These are phyloP conservation scores for Penicillium verrucosum DNA, from an alignment of 2,329 filamentous ascomycete genomes.

Conservation along the genomic window DNA sequence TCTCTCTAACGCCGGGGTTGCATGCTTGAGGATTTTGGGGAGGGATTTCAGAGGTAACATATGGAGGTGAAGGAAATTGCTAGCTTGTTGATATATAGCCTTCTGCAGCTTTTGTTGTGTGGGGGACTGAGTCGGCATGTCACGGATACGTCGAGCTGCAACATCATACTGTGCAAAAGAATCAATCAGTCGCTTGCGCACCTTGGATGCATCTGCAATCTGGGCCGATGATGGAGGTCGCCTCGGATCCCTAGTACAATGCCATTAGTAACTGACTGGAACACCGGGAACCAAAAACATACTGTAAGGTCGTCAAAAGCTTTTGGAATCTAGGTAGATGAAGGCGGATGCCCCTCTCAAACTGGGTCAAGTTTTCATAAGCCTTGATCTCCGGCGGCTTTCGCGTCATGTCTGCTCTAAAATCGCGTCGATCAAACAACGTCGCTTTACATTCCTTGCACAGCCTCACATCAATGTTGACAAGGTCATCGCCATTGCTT, in stretches of 20 bases:
- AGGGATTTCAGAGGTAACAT: constrained; percentile 83
- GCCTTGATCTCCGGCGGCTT: constrained; percentile 73
- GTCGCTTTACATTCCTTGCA: constrained; percentile 81
- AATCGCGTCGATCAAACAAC: constrained; percentile 72
- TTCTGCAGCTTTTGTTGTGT: constrained; percentile 74
- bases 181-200: constrained; percentile 84
- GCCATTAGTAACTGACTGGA: constrained; percentile 6
- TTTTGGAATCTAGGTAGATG: constrained; percentile 82
- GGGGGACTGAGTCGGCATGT: constrained; percentile 68
- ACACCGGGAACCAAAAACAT: constrained; percentile 21
- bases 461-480: constrained; percentile 81
- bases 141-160: constrained; percentile 75
- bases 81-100: constrained; percentile 77
- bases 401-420: constrained; percentile 64
- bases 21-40: constrained; percentile 64
- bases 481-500: constrained; percentile 44
- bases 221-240: constrained; percentile 65
- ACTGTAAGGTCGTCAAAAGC: constrained; percentile 68
- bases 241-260: constrained; percentile 53
- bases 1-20: constrained; percentile 50
- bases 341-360: constrained; percentile 79
- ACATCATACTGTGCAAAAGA: constrained; percentile 84
- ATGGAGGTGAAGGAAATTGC: constrained; percentile 78
- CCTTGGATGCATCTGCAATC: constrained; percentile 80
- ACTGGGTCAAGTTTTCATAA: constrained; percentile 80